Evolutionary conservation across 140 eudicot genomes (phyloP), one percentile per base, ranked within the genome.

Genomic region (Cichorium intybus): DNA sequence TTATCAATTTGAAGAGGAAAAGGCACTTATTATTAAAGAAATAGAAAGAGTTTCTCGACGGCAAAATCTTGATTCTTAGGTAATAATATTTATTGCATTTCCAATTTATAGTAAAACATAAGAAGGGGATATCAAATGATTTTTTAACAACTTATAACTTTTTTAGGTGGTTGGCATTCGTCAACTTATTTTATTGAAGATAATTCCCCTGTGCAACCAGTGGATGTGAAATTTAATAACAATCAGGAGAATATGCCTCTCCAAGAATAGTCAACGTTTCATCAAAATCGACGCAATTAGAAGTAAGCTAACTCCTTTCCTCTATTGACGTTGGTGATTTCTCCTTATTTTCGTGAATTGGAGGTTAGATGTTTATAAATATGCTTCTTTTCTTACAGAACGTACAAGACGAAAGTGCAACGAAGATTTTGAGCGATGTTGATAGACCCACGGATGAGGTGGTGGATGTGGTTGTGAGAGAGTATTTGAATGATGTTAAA

Each of bases 1-100:
- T 53, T 95, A 92, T 59, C 95, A 92, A 68, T 88, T 92, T 79
- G 98, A 92, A 77, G 98, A 92, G 76, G 98, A 92, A 69, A 92
- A 92, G 74, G 98, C 88, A 77, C 81, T 92, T 66, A 85, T 92
- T 37, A 85, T 88, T 46, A 92, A 92, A 79, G 96, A 92, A 75
- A 92, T 88, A 39, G 89, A 92, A 79, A 92, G 85, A 79, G 82
- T 88, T 64, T 77, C 89, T 72, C 87, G 76, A 72, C 77, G 82
- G 60, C 77, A 87, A 23, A 62, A 74, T 75, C 87, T 85, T 50
- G 84, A 75, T 45, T 49, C 80, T 57, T 82, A 82, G 88, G 81
- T 78, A 67, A n/a, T n/a, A n/a, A n/a, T n/a, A n/a, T n/a, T n/a
- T n/a, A n/a, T n/a, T n/a, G n/a, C n/a, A n/a, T n/a, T n/a, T n/a